phyloP scores from a whole-genome alignment of 2,329 filamentous ascomycete species.

The Coleophoma eucalyptorum region DNA sequence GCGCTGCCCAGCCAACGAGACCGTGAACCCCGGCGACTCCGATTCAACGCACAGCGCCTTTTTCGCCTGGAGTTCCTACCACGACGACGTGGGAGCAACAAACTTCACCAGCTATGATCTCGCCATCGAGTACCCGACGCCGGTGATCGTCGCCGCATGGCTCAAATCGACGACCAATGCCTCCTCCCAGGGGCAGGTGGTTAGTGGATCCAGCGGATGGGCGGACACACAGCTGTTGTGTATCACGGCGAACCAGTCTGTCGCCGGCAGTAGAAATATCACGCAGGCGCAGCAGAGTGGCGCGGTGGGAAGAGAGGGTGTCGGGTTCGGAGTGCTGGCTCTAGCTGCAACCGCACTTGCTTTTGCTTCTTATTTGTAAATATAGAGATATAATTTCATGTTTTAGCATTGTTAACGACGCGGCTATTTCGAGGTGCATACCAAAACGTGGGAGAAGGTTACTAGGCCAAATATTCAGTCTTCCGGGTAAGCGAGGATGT shows the following conservation, averaged over 20 bases:
- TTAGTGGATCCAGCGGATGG: not conserved
- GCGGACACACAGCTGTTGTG: not conserved
- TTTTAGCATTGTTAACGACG: too few species aligned
- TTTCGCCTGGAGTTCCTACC: not conserved
- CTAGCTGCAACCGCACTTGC: too few species aligned
- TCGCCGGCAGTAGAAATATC: not conserved
- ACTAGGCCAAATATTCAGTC: too few species aligned
- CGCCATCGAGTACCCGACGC: not conserved
- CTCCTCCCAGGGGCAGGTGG: not conserved
- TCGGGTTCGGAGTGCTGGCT: too few species aligned
- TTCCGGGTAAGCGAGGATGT: too few species aligned
- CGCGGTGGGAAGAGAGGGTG: not conserved
- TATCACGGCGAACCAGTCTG: not conserved
- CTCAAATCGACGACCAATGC: not conserved
- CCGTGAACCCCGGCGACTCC: not conserved
- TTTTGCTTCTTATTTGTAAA: too few species aligned
- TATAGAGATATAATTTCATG: too few species aligned
- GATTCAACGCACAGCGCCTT: not conserved
- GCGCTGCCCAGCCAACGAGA: not conserved
- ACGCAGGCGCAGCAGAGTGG: not conserved
- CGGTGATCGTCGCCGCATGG: not conserved
- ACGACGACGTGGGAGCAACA: not conserved
- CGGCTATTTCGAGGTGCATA: too few species aligned
- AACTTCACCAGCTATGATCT: not conserved
- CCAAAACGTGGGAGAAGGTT: too few species aligned